These are phyloP conservation scores for Jamesozyma lodderae DNA, from an alignment of 805 yeast species.

Conservation along the genomic window DNA sequence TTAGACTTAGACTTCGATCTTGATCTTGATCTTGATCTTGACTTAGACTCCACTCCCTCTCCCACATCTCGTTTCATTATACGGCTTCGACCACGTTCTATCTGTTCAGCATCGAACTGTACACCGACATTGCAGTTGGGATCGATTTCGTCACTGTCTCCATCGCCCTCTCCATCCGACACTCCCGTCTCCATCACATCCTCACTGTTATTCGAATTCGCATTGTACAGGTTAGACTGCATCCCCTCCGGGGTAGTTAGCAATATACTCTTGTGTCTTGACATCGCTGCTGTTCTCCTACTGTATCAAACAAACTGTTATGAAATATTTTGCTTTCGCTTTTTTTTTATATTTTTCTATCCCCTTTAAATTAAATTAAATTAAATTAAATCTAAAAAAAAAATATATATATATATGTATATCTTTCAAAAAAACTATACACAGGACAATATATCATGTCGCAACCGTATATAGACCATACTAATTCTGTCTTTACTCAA, in stretches of 20 bases:
- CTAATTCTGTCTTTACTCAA: constrained; percentile 16
- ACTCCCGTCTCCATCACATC: neutral
- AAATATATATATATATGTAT: too few relatives aligned
- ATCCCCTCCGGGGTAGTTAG: constrained; percentile 19
- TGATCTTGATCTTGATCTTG: constrained; percentile 2
- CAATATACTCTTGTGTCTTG: constrained; percentile 20
- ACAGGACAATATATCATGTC: too few relatives aligned
- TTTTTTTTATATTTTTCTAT: too few relatives aligned
- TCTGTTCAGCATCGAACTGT: constrained; percentile 24
- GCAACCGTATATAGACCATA: neutral
- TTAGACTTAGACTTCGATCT: constrained; percentile 4
- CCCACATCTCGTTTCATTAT: constrained; percentile 13
- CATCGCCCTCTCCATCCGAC: neutral
- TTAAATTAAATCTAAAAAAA: too few relatives aligned
- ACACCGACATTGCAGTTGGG: constrained; percentile 8
- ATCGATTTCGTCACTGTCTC: neutral
- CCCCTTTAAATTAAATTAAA: too few relatives aligned
- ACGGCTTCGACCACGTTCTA: constrained; percentile 25
- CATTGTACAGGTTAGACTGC: too few relatives aligned
- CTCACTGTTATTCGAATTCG: neutral
- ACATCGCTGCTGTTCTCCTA: constrained; percentile 1
- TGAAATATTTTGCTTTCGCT: too few relatives aligned
- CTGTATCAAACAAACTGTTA: neutral
- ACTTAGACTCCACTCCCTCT: constrained; percentile 3
- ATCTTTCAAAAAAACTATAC: too few relatives aligned